A percentile compares a stretch with the other conserved stretches of the same genome.
Evolutionary conservation across 257 asterid species (phyloP).

Genomic region (Solanum lycopersicoides): DNA sequence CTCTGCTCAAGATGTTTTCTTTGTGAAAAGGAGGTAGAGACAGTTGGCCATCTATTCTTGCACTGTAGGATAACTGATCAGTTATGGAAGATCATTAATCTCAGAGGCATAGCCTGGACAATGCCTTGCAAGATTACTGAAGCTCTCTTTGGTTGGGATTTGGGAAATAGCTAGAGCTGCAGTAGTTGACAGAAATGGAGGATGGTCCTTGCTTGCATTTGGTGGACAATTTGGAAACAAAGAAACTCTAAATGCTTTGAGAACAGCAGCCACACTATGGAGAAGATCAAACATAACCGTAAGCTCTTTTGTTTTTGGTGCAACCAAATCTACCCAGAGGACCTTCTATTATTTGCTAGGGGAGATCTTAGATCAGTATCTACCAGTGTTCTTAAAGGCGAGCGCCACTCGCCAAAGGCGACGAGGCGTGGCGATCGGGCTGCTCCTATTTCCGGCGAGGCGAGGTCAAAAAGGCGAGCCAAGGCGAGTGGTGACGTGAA

Average conservation of each 20-base stretch:
- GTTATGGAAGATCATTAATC: background rate
- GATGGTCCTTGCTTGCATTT: background rate
- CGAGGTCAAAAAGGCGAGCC: background rate
- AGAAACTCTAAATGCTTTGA: background rate
- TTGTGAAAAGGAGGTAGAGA: background rate
- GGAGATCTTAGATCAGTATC: background rate
- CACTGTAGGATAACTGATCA: background rate
- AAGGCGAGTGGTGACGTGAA: no score
- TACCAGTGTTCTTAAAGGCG: background rate
- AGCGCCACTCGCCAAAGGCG: background rate
- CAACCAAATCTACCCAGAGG: background rate
- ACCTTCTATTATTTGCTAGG: background rate
- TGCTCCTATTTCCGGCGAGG: no score
- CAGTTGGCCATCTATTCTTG: background rate
- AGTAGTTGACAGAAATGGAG: background rate
- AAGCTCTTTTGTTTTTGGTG: background rate
- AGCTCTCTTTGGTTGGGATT: background rate
- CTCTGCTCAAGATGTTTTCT: background rate
- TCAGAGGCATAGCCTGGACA: background rate
- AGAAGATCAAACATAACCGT: background rate
- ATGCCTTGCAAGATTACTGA: background rate
- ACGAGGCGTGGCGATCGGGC: no score
- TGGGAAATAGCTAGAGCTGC: background rate
- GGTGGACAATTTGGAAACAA: background rate
- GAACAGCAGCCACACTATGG: background rate